Evolutionary conservation across 2,329 filamentous ascomycete species (phyloP), one percentile per base, ranked within the genome.

Genomic region (Clonostachys sp.): DNA sequence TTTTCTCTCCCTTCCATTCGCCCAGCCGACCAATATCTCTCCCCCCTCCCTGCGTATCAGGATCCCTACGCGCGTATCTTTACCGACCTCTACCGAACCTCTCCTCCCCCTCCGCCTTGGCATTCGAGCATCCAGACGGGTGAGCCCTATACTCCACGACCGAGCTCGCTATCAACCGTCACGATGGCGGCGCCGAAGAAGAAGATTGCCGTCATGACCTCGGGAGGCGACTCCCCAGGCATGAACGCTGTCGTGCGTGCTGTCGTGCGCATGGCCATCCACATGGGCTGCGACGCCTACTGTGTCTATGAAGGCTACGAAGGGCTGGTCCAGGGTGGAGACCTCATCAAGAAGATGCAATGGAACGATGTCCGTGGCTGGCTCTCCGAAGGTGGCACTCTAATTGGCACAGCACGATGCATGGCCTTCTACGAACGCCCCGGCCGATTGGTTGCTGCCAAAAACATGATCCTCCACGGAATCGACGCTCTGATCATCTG

Each of bases 401-500:
- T 96, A 52, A 97, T 99, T 62, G 94, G 94, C 52, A 97, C 94
- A 39, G 94, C 94, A 48, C 81, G 94, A 53, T 96, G 91, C 74
- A 89, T 87, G 83, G 84, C 83, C 48, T 99, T 99, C 72, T 92
- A 88, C 70, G 87, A 96, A 68, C 86, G 94, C 42, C 74, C 85
- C 33, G 94, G 94, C 16, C 86, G 94, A 54, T 70, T 96, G 50
- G 80, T 75, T 46, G 94, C 90, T 2, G 94, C 94, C 50, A 96
- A 92, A 77, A 96, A 99, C 74, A 86, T 99, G 84, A 81, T 99
- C 40, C 68, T 90, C 51, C 84, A 89, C 56, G 94, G 94, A 62
- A 97, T 99, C 56, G 91, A 99, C 64, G 94, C 94, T 46, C 77
- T 99, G 58, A 87, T 99, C 59, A 95, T 99, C 63, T 97, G 92